A percentile compares a stretch with the other conserved stretches of the same genome.
phyloP scores from a whole-genome alignment of 371 early-diverging fungal genomes.

The Mucor plumbeus region DNA sequence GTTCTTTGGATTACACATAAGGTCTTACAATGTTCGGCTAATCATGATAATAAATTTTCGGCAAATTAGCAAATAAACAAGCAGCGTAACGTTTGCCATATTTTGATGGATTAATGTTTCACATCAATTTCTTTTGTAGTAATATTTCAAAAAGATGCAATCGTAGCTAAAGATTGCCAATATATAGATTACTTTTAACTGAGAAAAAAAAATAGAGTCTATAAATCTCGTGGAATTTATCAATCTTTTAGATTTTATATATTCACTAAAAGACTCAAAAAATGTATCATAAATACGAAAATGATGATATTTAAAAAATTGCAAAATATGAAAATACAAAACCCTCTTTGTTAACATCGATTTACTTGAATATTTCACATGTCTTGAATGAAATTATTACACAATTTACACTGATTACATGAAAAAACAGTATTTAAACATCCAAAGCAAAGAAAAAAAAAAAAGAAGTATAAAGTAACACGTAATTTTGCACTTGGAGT shows the following conservation, averaged over 20 bases:
- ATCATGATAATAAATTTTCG: neutral
- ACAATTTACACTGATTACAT: too few relatives aligned
- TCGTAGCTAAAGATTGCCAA: neutral
- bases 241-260: neutral
- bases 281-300: neutral
- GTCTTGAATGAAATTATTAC: neutral
- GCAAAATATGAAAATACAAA: neutral
- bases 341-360: neutral
- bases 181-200: too few relatives aligned
- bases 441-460: too few relatives aligned
- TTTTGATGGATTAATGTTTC: neutral
- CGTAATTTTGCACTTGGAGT: too few relatives aligned
- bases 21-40: too few relatives aligned
- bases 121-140: neutral
- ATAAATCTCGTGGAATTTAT: too few relatives aligned
- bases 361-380: neutral
- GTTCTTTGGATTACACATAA: too few relatives aligned
- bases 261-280: neutral
- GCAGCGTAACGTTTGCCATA: neutral
- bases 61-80: neutral
- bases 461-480: too few relatives aligned
- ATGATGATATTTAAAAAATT: neutral
- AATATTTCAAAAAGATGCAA: neutral
- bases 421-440: too few relatives aligned
- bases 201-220: too few relatives aligned